These are phyloP conservation scores for Phaeosphaeria sp. DNA, from an alignment of 2,329 filamentous ascomycete species.

Conservation along the genomic window DNA sequence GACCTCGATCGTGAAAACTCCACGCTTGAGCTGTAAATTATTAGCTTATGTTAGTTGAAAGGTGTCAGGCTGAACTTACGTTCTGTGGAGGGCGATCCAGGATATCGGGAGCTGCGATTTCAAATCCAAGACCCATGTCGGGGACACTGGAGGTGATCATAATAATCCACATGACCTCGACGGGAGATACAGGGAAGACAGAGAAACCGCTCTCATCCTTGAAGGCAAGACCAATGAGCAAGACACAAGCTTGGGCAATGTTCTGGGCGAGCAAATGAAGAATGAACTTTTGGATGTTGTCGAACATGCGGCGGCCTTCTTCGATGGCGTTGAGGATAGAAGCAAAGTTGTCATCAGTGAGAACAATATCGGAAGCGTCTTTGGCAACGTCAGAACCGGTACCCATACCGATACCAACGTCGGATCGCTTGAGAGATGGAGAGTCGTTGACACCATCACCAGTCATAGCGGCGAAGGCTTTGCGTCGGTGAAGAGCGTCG, in stretches of 20 bases:
- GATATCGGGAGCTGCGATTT: conserved; percentile 44
- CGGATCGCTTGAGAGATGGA: conserved; percentile 53
- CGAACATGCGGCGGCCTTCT: conserved; percentile 54
- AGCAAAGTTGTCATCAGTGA: conserved; percentile 55
- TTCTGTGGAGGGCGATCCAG: conserved; percentile 38
- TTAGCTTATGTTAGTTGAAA: conserved; percentile 1
- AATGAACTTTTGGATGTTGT: conserved; percentile 55
- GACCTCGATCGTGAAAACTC: conserved; percentile 45
- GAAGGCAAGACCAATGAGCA: conserved; percentile 45
- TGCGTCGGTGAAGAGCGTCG: conserved; percentile 49
- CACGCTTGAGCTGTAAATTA: conserved; percentile 39
- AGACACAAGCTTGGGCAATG: conserved; percentile 42
- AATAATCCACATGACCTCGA: conserved; percentile 49
- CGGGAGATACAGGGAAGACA: conserved; percentile 45
- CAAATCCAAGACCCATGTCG: conserved; percentile 45
- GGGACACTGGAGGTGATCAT: conserved; percentile 47
- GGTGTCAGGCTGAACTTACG: conserved; percentile 16
- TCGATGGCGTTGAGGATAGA: conserved; percentile 55
- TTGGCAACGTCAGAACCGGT: conserved; percentile 54
- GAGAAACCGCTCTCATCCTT: conserved; percentile 40
- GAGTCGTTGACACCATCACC: conserved; percentile 56
- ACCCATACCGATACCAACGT: conserved; percentile 56
- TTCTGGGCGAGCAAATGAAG: conserved; percentile 42
- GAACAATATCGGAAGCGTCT: conserved; percentile 53
- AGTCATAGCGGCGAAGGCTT: conserved; percentile 51